Conservation (phyloP, 208 protist species). For the Leishmania gerbilli region DNA sequence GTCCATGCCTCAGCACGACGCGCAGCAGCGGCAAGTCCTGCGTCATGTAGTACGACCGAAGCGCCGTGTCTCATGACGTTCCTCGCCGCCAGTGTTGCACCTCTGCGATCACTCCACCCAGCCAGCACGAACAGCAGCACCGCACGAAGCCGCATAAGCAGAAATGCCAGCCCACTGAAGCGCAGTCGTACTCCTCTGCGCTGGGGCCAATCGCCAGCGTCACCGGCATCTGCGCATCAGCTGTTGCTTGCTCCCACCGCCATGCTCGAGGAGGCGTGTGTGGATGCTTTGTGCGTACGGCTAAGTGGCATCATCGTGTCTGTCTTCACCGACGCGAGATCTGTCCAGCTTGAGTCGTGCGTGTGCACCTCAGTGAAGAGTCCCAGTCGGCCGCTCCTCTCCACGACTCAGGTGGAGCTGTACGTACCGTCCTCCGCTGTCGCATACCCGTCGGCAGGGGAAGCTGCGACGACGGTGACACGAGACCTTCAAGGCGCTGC, state of each 20-base stretch:
- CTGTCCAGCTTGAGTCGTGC: constrained; percentile 17
- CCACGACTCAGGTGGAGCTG: constrained; percentile 20
- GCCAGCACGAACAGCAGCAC: constrained; percentile 1
- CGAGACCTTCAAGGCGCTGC: constrained; percentile 8
- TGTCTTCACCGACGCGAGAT: constrained; percentile 24
- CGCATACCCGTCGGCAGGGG: constrained; percentile 13
- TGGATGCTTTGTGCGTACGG: constrained; percentile 27
- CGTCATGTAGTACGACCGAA: background rate
- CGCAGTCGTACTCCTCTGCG: background rate
- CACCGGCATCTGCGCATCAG: background rate
- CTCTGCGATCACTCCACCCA: constrained; percentile 8
- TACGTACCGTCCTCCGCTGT: constrained; percentile 21
- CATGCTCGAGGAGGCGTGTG: constrained; percentile 28
- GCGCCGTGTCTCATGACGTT: constrained; percentile 15
- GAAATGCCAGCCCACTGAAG: background rate
- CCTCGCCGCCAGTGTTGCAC: constrained; percentile 9
- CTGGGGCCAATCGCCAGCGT: background rate
- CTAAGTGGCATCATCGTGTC: constrained; percentile 18
- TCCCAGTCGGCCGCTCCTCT: constrained; percentile 19
- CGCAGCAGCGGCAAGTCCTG: background rate
- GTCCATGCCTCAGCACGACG: constrained; percentile 20
- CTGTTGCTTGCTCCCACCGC: background rate
- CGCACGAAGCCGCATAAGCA: background rate
- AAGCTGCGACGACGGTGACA: constrained; percentile 8
- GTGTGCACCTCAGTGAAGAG: constrained; percentile 28